These are phyloP conservation scores for Pseudohalonectria lignicola DNA, from an alignment of 2,329 filamentous ascomycete species.

Conservation along the genomic window DNA sequence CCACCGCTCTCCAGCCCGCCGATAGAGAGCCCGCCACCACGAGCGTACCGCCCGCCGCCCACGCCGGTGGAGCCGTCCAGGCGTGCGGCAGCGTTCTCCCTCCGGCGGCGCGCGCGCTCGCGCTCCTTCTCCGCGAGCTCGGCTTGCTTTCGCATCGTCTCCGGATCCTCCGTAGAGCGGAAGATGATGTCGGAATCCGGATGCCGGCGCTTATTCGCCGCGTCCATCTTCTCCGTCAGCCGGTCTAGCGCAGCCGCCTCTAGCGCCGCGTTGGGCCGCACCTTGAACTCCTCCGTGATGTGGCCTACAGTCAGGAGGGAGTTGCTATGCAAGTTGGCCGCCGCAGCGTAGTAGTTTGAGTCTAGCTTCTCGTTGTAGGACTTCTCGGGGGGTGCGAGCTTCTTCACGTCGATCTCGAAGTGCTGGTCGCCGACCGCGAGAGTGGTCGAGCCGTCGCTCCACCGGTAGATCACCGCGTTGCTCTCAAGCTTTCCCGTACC, in stretches of 20 bases:
- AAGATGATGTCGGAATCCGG: slow-evolving; percentile 54
- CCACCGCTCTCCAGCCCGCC: slow-evolving; percentile 59
- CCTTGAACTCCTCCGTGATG: slow-evolving; percentile 59
- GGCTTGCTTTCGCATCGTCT: slow-evolving; percentile 62
- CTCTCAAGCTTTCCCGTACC: slow-evolving; percentile 58
- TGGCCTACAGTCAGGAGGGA: slow-evolving; percentile 65
- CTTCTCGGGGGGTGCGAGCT: slow-evolving; percentile 51
- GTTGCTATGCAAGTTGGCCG: slow-evolving; percentile 57
- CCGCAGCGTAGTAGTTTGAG: slow-evolving; percentile 65
- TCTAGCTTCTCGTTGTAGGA: slow-evolving; percentile 58
- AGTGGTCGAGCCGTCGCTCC: slow-evolving; percentile 71
- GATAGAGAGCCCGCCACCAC: slow-evolving; percentile 48
- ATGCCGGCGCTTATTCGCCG: slow-evolving; percentile 44
- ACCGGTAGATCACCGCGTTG: slow-evolving; percentile 63
- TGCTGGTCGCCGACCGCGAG: slow-evolving; percentile 66
- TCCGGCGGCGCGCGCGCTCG: slow-evolving; percentile 51
- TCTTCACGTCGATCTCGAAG: slow-evolving; percentile 63
- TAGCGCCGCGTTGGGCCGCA: slow-evolving; percentile 55
- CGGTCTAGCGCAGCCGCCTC: slow-evolving; percentile 62
- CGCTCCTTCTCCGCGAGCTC: slow-evolving; percentile 67
- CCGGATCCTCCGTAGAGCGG: slow-evolving; percentile 61
- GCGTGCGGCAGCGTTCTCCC: slow-evolving; percentile 56
- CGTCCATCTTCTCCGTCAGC: slow-evolving; percentile 56
- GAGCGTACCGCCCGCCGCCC: slow-evolving; percentile 24
- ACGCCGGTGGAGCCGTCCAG: slow-evolving; percentile 44